A percentile compares a stretch with the other conserved stretches of the same genome.
Evolutionary conservation across 2,329 filamentous ascomycete genomes (phyloP).

Genomic region (Neonectria sp.): DNA sequence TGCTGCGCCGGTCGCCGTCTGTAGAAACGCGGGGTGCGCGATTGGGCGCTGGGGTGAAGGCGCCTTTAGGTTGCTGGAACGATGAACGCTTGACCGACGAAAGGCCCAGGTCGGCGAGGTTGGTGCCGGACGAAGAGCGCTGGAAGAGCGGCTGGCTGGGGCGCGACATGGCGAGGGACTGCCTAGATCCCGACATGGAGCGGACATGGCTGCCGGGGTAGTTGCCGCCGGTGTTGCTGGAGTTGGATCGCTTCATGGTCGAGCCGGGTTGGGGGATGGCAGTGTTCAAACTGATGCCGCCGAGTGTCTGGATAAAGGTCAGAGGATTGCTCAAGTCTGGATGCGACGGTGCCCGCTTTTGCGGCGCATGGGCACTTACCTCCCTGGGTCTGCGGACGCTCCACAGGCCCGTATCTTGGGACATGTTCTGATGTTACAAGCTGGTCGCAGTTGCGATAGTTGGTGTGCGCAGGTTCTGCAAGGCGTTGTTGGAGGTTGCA

Average conservation of each 20-base stretch:
- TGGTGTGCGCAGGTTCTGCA: constrained; percentile 29
- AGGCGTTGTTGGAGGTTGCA: constrained; percentile 17
- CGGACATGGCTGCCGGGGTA: constrained; percentile 81
- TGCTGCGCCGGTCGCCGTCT: constrained; percentile 79
- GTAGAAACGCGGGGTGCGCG: constrained; percentile 60
- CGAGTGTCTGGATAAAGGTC: constrained; percentile 79
- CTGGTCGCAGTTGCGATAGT: constrained; percentile 37
- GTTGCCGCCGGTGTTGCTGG: constrained; percentile 73
- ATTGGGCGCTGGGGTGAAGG: constrained; percentile 68
- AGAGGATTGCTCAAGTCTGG: constrained; percentile 28
- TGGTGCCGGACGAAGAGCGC: constrained; percentile 85
- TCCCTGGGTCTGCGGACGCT: constrained; percentile 93
- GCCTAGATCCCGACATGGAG: constrained; percentile 85
- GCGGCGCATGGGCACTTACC: constrained; percentile 66
- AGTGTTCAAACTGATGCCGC: constrained; percentile 85
- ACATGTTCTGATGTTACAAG: constrained; percentile 68
- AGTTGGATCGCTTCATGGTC: constrained; percentile 93
- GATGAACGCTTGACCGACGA: constrained; percentile 90
- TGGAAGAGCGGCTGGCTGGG: constrained; percentile 91
- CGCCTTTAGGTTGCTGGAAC: constrained; percentile 82
- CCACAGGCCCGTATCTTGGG: constrained; percentile 89
- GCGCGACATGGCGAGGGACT: constrained; percentile 87
- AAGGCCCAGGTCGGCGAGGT: constrained; percentile 83
- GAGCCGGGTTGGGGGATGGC: constrained; percentile 92
- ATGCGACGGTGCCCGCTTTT: constrained; percentile 35